Evolutionary conservation across 176 grass and related monocot species (phyloP).

Genomic region (Triticum aestivum): IWGSC_CS_RefSeq_v2.1 NC_057798.1:13187199-13187698

Average conservation of each 20-base stretch:
- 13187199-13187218: slow-evolving; percentile 35
- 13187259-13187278: slow-evolving; percentile 52
- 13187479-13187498: slow-evolving; percentile 43
- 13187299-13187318: slow-evolving; percentile 46
- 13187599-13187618: slow-evolving; percentile 51
- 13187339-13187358: slow-evolving; percentile 43
- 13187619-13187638: slow-evolving; percentile 47
- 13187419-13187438: slow-evolving; percentile 53
- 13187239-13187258: slow-evolving; percentile 42
- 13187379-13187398: slow-evolving; percentile 56
- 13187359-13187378: slow-evolving; percentile 35
- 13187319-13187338: slow-evolving; percentile 43
- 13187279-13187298: slow-evolving; percentile 51
- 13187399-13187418: slow-evolving; percentile 41
- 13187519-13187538: slow-evolving; percentile 62
- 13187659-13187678: slow-evolving; percentile 49
- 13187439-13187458: slow-evolving; percentile 67
- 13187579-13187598: slow-evolving; percentile 50
- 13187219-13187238: slow-evolving; percentile 33
- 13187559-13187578: slow-evolving; percentile 84
- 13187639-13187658: slow-evolving; percentile 43
- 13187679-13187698: slow-evolving; percentile 41
- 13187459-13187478: slow-evolving; percentile 33
- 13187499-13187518: slow-evolving; percentile 41
- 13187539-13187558: slow-evolving; percentile 71